Percentiles rank a stretch among this genome's conserved stretches.
These are phyloP conservation scores for Reticulascus tulasneorum DNA, from an alignment of 2,329 filamentous ascomycete genomes.

Conservation along the genomic window DNA sequence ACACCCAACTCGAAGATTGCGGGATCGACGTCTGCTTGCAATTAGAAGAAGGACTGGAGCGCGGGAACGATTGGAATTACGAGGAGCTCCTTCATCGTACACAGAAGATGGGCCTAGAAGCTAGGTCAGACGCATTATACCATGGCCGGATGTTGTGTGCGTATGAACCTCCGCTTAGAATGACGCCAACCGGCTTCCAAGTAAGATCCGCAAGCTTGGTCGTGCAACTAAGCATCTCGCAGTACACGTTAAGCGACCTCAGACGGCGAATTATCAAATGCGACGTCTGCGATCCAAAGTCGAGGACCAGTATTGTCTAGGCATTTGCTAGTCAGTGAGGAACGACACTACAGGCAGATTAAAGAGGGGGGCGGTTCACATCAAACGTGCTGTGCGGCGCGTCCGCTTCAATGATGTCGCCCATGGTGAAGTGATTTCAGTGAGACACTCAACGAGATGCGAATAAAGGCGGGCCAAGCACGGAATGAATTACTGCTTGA, in stretches of 20 bases:
- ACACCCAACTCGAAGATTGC: conserved; percentile 74
- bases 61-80: conserved; percentile 22
- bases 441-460: too few relatives aligned
- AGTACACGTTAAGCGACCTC: conserved; percentile 75
- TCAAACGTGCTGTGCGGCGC: conserved; percentile 34
- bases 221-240: conserved; percentile 85
- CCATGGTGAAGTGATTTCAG: too few relatives aligned
- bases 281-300: conserved; percentile 69
- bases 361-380: conserved; percentile 12
- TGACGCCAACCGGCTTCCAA: conserved; percentile 81
- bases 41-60: conserved; percentile 6
- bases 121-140: conserved; percentile 9
- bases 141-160: too few relatives aligned
- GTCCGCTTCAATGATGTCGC: conserved; percentile 16
- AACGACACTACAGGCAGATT: neutral
- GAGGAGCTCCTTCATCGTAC: conserved; percentile 69
- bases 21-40: conserved; percentile 62
- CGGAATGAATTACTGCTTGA: too few relatives aligned
- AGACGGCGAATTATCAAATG: conserved; percentile 74
- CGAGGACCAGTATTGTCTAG: conserved; percentile 68
- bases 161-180: conserved; percentile 41
- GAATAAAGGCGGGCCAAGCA: too few relatives aligned
- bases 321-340: conserved; percentile 23
- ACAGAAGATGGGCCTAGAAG: conserved; percentile 61
- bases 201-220: conserved; percentile 72